Conservation (phyloP, 1,139 yeast species). For the Tardiomyces depauwii region DNA sequence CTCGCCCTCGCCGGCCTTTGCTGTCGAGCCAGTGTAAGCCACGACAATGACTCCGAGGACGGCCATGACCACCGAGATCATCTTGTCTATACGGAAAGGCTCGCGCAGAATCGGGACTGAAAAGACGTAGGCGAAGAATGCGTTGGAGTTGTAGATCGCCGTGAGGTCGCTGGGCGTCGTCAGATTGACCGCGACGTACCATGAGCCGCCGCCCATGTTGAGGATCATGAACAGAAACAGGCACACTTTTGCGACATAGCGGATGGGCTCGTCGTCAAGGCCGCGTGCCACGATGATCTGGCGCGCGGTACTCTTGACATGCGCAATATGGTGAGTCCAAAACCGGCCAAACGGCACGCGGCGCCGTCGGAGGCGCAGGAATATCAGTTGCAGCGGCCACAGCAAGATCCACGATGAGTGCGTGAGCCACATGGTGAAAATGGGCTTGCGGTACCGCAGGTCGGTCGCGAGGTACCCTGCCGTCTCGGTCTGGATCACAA, state of each 20-base stretch:
- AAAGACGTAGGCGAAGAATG: slow-evolving; percentile 78
- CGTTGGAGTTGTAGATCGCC: slow-evolving; percentile 83
- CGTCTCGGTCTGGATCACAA: slow-evolving; percentile 71
- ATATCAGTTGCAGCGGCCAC: slow-evolving; percentile 57
- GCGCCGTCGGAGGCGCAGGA: slow-evolving; percentile 24
- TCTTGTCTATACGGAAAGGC: slow-evolving; percentile 51
- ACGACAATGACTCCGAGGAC: slow-evolving; percentile 67
- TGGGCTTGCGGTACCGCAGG: slow-evolving; percentile 55
- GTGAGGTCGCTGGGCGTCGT: slow-evolving; percentile 82
- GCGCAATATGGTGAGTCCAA: slow-evolving; percentile 29
- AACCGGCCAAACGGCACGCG: slow-evolving; percentile 28
- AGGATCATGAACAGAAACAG: slow-evolving; percentile 44
- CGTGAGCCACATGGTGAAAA: slow-evolving; percentile 53
- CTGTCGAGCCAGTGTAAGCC: slow-evolving; percentile 50
- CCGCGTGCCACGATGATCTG: slow-evolving; percentile 12
- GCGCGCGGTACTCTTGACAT: slow-evolving; percentile 17
- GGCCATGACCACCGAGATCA: slow-evolving; percentile 60
- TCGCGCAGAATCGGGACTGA: slow-evolving; percentile 66
- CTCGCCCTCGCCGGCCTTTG: slow-evolving; percentile 11
- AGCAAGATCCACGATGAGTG: slow-evolving; percentile 72
- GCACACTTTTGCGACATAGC: slow-evolving; percentile 36
- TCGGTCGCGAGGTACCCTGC: slow-evolving; percentile 58
- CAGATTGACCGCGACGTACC: slow-evolving; percentile 77
- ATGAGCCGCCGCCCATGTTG: slow-evolving; percentile 68
- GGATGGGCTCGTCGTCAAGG: slow-evolving; percentile 36